Evolutionary conservation across 306 rosid species (phyloP), one percentile per base, ranked within the genome.

Genomic region (Prunus mira): DNA sequence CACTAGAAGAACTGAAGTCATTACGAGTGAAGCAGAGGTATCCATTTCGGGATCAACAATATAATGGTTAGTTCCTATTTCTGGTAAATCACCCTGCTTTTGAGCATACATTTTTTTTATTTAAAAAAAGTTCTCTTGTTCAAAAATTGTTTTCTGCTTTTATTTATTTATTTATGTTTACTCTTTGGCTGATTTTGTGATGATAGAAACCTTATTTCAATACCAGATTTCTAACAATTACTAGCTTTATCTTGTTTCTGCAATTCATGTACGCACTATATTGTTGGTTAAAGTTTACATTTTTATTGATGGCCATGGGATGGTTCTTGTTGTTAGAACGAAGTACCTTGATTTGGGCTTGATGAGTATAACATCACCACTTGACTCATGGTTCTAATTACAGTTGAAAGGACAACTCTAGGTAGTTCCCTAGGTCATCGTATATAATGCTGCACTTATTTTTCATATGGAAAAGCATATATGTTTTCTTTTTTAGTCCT

Each of bases 11-110:
- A 81, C 76, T 95, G 34, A 84, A 86, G 85, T 80, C 88, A 24
- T 83, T 95, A 81, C 89, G 90, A 70, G 91, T 88, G 82, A 85
- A 84, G 46, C 99, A 95, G 82, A 90, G 97, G 82, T 95, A 0
- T 45, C 45, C 72, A 45, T 95, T 80, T 80, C 88, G 99, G 65
- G 97, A 95, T 87, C 93, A 87, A 72, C 95, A 89, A 77, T 88
- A 69, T 77, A 90, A 92, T 19, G 99, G 99, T 95, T 62, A 83
- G 91, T 80, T 72, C 67, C 51, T 77, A 34, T 73, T 73, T 22
- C n/a, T 10, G 30, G 30, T 41, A 34, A 50, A 43, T 55, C 25
- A 74, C 72, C 32, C 27, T 20, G 34, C 19, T 25, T 79, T 49
- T 49, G 46, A 19, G 47, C 50, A 10, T 63, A 2, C 45, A 15